Base-by-base conservation (phyloP, 768 basidiomycete genomes). In the Sporobolomyces pararoseus region DNA sequence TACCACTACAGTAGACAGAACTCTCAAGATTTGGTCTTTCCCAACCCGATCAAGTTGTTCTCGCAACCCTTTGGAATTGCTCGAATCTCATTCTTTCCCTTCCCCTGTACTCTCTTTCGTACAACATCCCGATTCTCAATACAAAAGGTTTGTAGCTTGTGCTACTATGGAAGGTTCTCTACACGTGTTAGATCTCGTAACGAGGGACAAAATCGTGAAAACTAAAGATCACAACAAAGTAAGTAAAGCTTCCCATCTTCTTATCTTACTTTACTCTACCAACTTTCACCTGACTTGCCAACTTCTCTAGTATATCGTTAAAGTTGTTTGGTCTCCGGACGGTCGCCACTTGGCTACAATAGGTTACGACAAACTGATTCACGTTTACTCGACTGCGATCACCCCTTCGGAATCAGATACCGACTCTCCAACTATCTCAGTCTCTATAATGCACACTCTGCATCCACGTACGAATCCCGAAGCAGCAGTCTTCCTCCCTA, bases 1-100 rank as follows among this genome's bases (percentile, higher is more conserved):
- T 14, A 77, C 76, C 5, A 74, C 77, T 21, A 68, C 77, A 7
- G 73, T 77, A n/a, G 78, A 77, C 68, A 71, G 72, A 34, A 73
- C 76, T 0, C 65, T 78, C 68, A 75, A 74, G 59, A 34, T 77
- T 37, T 75, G 72, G 55, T 70, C 69, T 4, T 27, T 57, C 9
- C 50, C 54, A 4, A 59, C 68, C 2, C 17, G 19, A 4, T 31
- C 44, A 12, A 47, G 6, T 27, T 34, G 31, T 16, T 49, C 59
- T 12, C 27, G 46, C 9, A 32, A 34, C 46, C 46, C 59, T 12
- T 74, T 74, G 61, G 69, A 71, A 23, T 69, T 78, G 3, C 66
- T 74, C 65, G 74, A 76, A 42, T 59, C 63, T 7, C 65, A 68
- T 49, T 53, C 70, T 21, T 70, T 75, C 23, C 70, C 71, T 4